Base-by-base conservation (phyloP, 2,329 filamentous ascomycete genomes). In the Aspergillus fructus region DNA sequence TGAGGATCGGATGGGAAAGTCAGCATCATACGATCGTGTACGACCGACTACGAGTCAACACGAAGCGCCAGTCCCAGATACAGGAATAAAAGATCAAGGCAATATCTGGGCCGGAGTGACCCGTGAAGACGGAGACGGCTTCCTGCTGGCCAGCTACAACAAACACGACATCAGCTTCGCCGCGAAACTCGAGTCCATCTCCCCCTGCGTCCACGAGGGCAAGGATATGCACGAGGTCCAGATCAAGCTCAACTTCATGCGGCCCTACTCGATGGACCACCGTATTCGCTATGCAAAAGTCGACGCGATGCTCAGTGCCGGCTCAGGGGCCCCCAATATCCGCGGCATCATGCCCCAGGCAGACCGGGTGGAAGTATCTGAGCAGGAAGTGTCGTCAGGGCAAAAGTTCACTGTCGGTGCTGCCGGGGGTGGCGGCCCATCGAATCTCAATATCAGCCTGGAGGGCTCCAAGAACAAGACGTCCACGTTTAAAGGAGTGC, bases 201-300 rank as follows among this genome's bases (percentile, higher is more conserved):
- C 17, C 19, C 30, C 53, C 11, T 34, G 15, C 27, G 5, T 49
- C 4, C 53, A 49, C n/a, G 53, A 55, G 13, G 46, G 53, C 4
- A 21, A 43, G 19, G 45, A 37, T 11, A 49, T 55, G 53, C 53
- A 55, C 40, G 45, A 41, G 8, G 19, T 55, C 21, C 53, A 49
- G 40, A 21, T 55, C 34, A 55, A 55, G 39, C 37, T 55, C n/a
- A 45, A 55, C 33, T 55, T 55, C 39, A 55, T 55, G 53, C n/a
- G 48, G 21, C 53, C 53, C 5, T 45, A 55, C 41, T 49, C 53
- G 1, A 37, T 55, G 53, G 48, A 49, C 17, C 39, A 55, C 23
- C 53, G 53, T 15, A 55, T 55, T 2, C 45, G 53, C 24, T 55
- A 55, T 37, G 53, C 53, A 8, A 43, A 48, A 6, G 39, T 55